Base-by-base conservation (phyloP, 768 basidiomycete species). In the Tricholoma saponaceum region DNA sequence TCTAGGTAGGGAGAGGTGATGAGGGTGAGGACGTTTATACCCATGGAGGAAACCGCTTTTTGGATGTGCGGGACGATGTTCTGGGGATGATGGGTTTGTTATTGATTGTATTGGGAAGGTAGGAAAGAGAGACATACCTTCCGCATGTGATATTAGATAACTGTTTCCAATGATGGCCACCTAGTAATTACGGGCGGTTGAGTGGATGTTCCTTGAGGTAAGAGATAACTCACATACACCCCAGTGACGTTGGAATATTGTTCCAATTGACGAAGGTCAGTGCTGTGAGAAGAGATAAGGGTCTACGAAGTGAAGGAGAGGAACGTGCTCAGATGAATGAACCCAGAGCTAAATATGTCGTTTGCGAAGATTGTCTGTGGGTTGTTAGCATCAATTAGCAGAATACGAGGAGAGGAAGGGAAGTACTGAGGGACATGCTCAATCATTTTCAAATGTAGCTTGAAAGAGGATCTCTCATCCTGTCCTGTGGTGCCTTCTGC, bases 211-310 rank as follows among this genome's bases (percentile, higher is more conserved):
- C n/a, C n/a, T n/a, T n/a, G n/a, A n/a, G 18, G 14, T 33, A 2
- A 1, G 49, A 18, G 70, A 20, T 13, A 46, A 73, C 85, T 65
- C 66, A 91, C 92, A 69, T 98, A 96, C 20, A 98, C 72, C 10
- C 96, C 96, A 0, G 94, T 90, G 18, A 98, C 86, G 64, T 92
- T 90, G 30, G 95, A 73, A 67, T 97, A 97, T 56, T 87, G 74
- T 64, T 92, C 90, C 60, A 97, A 98, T 63, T 98, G 96, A 25
- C 92, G 85, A 65, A 98, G 97, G 70, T 98, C 95, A 51, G 96
- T 98, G 67, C 92, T 94, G 64, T 33, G 52, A 44, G n/a, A n/a
- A 13, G 49, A 14, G 51, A 60, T 22, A 62, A n/a, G n/a, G n/a
- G 60, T 59, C 39, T n/a, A n/a, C n/a, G n/a, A n/a, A n/a, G n/a